A percentile compares a stretch with the other conserved stretches of the same genome.
These are phyloP conservation scores for Trypanosoma avium DNA, from an alignment of 208 protist species.

Conservation along the genomic window DNA sequence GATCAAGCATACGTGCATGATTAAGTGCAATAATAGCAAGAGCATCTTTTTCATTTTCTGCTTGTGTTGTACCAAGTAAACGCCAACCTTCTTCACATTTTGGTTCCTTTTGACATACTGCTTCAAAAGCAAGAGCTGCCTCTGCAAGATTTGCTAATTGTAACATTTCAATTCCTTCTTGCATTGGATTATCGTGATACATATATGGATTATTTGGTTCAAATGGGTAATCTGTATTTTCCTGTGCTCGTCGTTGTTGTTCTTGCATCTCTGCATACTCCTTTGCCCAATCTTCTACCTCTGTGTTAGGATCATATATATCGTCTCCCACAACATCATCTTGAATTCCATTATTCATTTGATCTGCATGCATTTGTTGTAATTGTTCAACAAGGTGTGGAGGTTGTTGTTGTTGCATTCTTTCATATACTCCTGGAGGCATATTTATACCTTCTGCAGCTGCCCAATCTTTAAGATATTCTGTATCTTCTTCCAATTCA, in stretches of 20 bases:
- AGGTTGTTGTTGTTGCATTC: slow-evolving; percentile 1
- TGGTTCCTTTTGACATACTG: slow-evolving; percentile 78
- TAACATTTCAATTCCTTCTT: slow-evolving; percentile 77
- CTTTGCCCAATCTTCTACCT: slow-evolving; percentile 73
- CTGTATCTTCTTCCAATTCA: slow-evolving; percentile 50
- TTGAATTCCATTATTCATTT: slow-evolving; percentile 18
- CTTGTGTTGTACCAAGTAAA: slow-evolving; percentile 79
- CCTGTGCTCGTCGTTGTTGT: slow-evolving; percentile 34
- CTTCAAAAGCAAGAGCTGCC: slow-evolving; percentile 88
- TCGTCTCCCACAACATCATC: slow-evolving; percentile 5
- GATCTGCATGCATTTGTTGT: not conserved
- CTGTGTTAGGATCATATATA: slow-evolving; percentile 18
- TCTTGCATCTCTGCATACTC: slow-evolving; percentile 78
- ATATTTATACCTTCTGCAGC: slow-evolving; percentile 54
- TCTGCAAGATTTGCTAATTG: slow-evolving; percentile 78
- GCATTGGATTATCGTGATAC: slow-evolving; percentile 68
- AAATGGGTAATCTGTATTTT: slow-evolving; percentile 87
- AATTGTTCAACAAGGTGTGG: slow-evolving; percentile 3
- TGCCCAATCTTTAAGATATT: slow-evolving; percentile 55
- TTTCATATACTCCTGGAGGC: slow-evolving; percentile 42
- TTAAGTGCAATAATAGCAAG: slow-evolving; percentile 88
- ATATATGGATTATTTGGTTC: slow-evolving; percentile 89
- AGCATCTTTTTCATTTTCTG: slow-evolving; percentile 89
- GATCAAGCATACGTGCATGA: slow-evolving; percentile 66
- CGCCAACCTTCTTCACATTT: slow-evolving; percentile 74